Evolutionary conservation across 2,329 filamentous ascomycete genomes (phyloP), one percentile per base, ranked within the genome.

Genomic region (Apiospora pterosperma): DNA sequence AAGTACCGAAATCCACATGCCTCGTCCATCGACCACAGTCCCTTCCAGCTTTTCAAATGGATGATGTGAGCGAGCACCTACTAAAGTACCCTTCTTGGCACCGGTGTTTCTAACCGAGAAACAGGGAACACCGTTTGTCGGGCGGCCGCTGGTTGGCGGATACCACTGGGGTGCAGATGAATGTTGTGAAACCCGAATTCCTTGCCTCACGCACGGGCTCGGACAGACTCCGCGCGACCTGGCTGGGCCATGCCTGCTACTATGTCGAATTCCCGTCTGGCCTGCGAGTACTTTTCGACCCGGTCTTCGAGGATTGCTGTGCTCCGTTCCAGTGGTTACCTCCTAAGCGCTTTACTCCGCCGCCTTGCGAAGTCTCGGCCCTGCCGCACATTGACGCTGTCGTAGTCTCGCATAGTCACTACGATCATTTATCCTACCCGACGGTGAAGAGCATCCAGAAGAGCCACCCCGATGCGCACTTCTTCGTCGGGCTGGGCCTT

Each of bases 191-290:
- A 67, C 92, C 93, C 0, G 73, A 81, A 5, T 95, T 95, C 76
- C 82, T 92, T 11, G 77, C 86, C 1, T 80, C 80, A 16, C 86
- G 92, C 63, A 77, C 83, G 5, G 86, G 84, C 14, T 79, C 78
- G 14, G 71, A 77, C 21, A 82, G 85, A 44, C 84, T 98, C 28
- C 88, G 93, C 63, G 92, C 94, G 38, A 98, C 95, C 44, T 97
- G 95, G 95, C 88, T 98, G 2, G 95, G 95, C 39, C 95, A 98
- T 76, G 94, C 95, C 4, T 97, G 93, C 80, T 97, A 93, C 80
- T 94, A 92, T 73, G 88, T 97, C 70, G 95, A 97, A 77, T 97
- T 94, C 72, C 93, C 93, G 1, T 85, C 86, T 16, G 95, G 95
- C 0, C 82, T 98, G 62, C 89, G 95, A 63, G 92, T 97, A 4